Evolutionary conservation across 2,329 filamentous ascomycete species (phyloP).

Genomic region (Fusarium fujikuroi): DNA sequence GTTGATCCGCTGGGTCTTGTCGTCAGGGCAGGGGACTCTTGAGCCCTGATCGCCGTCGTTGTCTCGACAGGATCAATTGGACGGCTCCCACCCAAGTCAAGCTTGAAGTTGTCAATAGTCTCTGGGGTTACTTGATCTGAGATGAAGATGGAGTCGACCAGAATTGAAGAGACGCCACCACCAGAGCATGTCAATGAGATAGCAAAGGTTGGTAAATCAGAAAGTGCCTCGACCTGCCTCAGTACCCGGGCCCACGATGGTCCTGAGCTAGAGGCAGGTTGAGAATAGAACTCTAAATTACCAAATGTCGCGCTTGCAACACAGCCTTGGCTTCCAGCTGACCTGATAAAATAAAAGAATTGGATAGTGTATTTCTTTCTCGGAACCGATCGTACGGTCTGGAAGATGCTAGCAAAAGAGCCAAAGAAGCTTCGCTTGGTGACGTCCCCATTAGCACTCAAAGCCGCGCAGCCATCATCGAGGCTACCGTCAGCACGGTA

Average conservation of each 20-base stretch:
- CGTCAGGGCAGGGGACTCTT: background rate
- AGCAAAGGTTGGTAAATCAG: background rate
- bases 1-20: background rate
- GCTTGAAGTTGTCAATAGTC: conserved; percentile 1
- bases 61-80: background rate
- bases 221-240: background rate
- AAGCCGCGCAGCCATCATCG: conserved; percentile 16
- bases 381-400: background rate
- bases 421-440: background rate
- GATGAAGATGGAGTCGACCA: conserved; percentile 23
- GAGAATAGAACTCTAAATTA: background rate
- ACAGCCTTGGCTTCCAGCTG: background rate
- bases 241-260: conserved; percentile 5
- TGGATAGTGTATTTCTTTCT: conserved; percentile 16
- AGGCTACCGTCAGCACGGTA: conserved; percentile 5
- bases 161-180: background rate
- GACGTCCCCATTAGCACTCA: background rate
- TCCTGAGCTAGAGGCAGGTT: background rate
- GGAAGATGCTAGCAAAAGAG: conserved; percentile 13
- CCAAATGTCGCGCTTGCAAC: background rate
- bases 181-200: conserved; percentile 13
- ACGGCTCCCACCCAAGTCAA: background rate
- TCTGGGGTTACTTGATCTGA: conserved; percentile 21
- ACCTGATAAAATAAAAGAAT: conserved; percentile 5
- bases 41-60: background rate